A percentile compares a stretch with the other conserved stretches of the same genome.
phyloP scores from a whole-genome alignment of 768 basidiomycete species.

The Candolleomyces aberdarensis region DNA sequence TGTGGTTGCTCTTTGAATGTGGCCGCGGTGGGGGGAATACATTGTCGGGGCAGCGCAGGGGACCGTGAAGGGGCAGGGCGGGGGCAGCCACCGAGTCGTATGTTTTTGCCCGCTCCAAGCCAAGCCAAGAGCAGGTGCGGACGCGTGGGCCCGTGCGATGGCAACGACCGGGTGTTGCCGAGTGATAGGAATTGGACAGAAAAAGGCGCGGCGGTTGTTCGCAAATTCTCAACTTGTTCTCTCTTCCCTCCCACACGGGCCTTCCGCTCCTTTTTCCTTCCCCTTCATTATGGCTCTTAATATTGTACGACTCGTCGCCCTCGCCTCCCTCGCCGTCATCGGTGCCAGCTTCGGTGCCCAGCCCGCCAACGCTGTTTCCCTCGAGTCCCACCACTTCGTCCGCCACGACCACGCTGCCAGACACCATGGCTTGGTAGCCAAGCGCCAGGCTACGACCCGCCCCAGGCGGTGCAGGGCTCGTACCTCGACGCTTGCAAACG shows the following conservation, averaged over 20 bases:
- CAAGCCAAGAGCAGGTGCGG: background rate
- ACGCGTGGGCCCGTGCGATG: background rate
- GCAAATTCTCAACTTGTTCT: conserved; percentile 7
- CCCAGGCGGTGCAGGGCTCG: conserved; percentile 58
- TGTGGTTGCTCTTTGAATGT: too few species aligned
- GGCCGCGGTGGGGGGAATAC: too few species aligned
- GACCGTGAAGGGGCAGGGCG: background rate
- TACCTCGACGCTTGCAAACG: conserved; percentile 12
- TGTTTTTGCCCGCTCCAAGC: background rate
- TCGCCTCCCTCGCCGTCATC: conserved; percentile 57
- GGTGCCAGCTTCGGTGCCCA: conserved; percentile 44
- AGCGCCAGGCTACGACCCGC: conserved; percentile 45
- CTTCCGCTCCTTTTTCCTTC: conserved; percentile 24
- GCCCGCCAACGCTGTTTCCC: conserved; percentile 52
- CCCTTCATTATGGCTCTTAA: conserved; percentile 45
- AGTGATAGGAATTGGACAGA: background rate
- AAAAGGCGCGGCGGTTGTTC: background rate
- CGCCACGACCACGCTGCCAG: conserved; percentile 34
- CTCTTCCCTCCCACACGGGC: conserved; percentile 15
- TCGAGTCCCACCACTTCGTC: conserved; percentile 37
- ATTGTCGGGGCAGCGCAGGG: too few species aligned
- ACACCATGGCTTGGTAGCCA: conserved; percentile 45
- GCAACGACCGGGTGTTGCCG: conserved; percentile 2
- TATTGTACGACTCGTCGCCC: conserved; percentile 54
- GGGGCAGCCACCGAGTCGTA: too few species aligned